Evolutionary conservation across 345 rosid genomes (phyloP).

Genomic region (Zanthoxylum bungeanum): DNA sequence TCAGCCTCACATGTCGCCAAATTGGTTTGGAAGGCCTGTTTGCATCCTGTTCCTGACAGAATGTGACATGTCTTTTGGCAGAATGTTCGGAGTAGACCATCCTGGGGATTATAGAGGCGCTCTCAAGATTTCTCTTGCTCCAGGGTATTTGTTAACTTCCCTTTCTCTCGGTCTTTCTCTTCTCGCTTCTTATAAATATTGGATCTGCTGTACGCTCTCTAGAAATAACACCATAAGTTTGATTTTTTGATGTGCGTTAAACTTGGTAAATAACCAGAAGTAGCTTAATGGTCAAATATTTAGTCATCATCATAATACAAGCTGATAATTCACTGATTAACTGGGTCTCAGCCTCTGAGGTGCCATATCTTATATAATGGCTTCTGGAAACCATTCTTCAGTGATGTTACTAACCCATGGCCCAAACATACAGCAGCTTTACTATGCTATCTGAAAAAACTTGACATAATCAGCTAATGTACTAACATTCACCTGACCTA

Average conservation of each 20-base stretch:
- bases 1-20: conserved; percentile 66
- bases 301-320: neutral
- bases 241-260: neutral
- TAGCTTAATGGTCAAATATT: neutral
- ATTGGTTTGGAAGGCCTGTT: conserved; percentile 83
- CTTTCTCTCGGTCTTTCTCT: neutral
- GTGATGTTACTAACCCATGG: neutral
- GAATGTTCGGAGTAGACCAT: conserved; percentile 47
- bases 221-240: neutral
- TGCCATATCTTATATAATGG: neutral
- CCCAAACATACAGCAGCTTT: neutral
- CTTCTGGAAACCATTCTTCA: neutral
- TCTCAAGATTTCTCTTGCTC: conserved; percentile 68
- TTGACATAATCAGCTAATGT: neutral
- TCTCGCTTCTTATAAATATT: neutral
- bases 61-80: conserved; percentile 79
- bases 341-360: no score
- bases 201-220: neutral
- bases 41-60: conserved; percentile 69
- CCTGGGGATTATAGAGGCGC: conserved; percentile 86
- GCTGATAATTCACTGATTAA: no score
- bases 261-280: neutral
- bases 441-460: neutral
- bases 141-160: conserved; percentile 58
- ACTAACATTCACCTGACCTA: neutral